Percentiles rank a stretch among this genome's conserved stretches.
phyloP scores from a whole-genome alignment of 495 filamentous ascomycete genomes.

The Pyronema omphalodes region DNA sequence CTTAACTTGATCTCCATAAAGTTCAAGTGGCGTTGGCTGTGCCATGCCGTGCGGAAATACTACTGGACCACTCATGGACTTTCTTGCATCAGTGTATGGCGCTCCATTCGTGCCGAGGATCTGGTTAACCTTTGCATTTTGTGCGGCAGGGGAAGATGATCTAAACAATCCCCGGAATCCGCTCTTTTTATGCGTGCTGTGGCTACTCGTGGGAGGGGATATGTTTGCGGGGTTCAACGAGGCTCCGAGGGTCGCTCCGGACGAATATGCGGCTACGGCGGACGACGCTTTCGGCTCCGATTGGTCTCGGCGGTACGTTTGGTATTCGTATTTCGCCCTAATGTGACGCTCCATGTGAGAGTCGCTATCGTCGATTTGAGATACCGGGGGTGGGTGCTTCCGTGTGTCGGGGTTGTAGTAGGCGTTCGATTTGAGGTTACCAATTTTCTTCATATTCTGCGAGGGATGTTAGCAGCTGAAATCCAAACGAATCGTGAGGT shows the following conservation, averaged over 20 bases:
- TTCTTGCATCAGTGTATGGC: slow-evolving; percentile 14
- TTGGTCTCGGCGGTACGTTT: slow-evolving; percentile 33
- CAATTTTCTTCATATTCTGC: slow-evolving; percentile 80
- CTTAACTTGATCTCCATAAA: slow-evolving; percentile 48
- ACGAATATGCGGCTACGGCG: slow-evolving; percentile 31
- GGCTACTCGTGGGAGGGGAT: slow-evolving; percentile 7
- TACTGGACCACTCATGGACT: slow-evolving; percentile 8
- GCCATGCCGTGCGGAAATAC: slow-evolving; percentile 21
- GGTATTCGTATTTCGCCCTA: slow-evolving; percentile 73
- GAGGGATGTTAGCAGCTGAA: slow-evolving; percentile 13
- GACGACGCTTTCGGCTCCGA: slow-evolving; percentile 10
- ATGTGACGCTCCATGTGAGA: slow-evolving; percentile 87
- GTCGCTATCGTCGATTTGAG: slow-evolving; percentile 68
- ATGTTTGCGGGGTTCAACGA: slow-evolving; percentile 9
- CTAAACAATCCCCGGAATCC: slow-evolving; percentile 8
- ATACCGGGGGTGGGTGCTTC: slow-evolving; percentile 64
- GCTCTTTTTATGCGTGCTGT: neutral
- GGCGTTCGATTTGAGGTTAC: slow-evolving; percentile 70
- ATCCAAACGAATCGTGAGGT: neutral
- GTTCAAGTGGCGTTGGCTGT: slow-evolving; percentile 20
- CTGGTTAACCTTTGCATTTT: slow-evolving; percentile 16
- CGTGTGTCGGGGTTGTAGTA: slow-evolving; percentile 70
- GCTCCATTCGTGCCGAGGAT: slow-evolving; percentile 14
- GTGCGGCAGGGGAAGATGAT: slow-evolving; percentile 7
- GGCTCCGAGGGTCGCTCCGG: slow-evolving; percentile 31